Evolutionary conservation across 176 grass and related monocot species (phyloP).

Genomic region (Puccinellia tenuiflora): DNA sequence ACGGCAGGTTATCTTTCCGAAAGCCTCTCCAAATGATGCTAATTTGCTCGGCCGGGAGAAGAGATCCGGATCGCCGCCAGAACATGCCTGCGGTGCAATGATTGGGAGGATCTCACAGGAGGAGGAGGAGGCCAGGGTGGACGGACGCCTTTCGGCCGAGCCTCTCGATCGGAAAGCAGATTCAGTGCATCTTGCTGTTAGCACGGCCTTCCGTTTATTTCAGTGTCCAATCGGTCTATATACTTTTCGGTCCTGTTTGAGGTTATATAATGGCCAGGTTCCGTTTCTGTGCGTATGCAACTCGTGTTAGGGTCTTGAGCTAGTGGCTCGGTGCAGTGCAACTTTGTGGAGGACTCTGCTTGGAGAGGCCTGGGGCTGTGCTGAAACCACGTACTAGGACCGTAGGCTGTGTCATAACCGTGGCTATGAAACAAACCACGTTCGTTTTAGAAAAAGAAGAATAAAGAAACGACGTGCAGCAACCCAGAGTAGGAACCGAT

Average conservation of each 20-base stretch:
- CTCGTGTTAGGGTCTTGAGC: background rate
- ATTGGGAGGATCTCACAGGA: background rate
- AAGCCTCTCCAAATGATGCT: background rate
- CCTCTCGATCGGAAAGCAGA: background rate
- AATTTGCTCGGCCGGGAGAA: background rate
- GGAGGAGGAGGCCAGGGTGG: background rate
- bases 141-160: background rate
- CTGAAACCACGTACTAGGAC: background rate
- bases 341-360: background rate
- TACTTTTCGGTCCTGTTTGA: background rate
- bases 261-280: background rate
- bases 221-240: background rate
- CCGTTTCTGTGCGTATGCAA: background rate
- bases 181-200: background rate
- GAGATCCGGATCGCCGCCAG: background rate
- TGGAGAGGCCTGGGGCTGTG: background rate
- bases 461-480: too few species aligned
- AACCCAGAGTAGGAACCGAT: too few species aligned
- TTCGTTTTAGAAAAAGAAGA: too few species aligned
- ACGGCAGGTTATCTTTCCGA: background rate
- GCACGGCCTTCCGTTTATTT: background rate
- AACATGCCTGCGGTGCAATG: constrained; percentile 12
- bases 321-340: background rate
- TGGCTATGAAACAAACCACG: too few species aligned
- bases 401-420: background rate